A percentile compares a stretch with the other conserved stretches of the same genome.
phyloP scores from a whole-genome alignment of 169 alveolate genomes.

The Cryptosporidium sp. region DNA sequence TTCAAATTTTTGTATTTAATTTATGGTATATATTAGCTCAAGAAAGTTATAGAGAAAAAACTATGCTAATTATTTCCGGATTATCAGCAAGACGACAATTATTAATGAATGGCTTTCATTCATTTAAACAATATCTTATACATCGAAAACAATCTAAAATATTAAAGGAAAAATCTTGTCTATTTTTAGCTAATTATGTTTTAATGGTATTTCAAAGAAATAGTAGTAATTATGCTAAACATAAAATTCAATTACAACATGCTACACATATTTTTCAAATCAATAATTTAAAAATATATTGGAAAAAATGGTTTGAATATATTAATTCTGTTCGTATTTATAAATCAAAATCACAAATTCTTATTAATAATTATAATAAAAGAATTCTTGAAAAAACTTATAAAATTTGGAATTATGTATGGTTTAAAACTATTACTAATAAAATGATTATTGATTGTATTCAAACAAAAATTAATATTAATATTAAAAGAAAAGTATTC shows the following conservation, averaged over 20 bases:
- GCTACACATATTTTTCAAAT: background rate
- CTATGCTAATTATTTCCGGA: conserved; percentile 49
- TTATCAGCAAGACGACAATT: conserved; percentile 46
- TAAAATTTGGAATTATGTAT: conserved; percentile 47
- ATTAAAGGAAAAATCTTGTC: conserved; percentile 12
- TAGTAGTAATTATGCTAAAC: background rate
- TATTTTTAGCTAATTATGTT: background rate
- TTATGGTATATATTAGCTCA: conserved; percentile 23
- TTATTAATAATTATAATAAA: background rate
- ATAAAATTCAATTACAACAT: background rate
- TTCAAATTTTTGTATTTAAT: background rate
- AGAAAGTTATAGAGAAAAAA: conserved; percentile 44
- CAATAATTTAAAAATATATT: background rate
- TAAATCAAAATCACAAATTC: background rate
- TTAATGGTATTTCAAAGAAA: conserved; percentile 10
- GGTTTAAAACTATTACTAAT: conserved; percentile 41
- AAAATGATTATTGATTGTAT: conserved; percentile 56
- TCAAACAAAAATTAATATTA: background rate
- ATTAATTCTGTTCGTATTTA: background rate
- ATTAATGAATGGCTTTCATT: background rate
- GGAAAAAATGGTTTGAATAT: conserved; percentile 24
- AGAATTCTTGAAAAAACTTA: background rate
- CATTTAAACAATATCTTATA: conserved; percentile 5
- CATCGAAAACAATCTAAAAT: background rate
- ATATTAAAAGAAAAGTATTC: conserved; percentile 23